Base-by-base conservation (phyloP, 441 rosid species). In the Mallotus japonicus region DNA sequence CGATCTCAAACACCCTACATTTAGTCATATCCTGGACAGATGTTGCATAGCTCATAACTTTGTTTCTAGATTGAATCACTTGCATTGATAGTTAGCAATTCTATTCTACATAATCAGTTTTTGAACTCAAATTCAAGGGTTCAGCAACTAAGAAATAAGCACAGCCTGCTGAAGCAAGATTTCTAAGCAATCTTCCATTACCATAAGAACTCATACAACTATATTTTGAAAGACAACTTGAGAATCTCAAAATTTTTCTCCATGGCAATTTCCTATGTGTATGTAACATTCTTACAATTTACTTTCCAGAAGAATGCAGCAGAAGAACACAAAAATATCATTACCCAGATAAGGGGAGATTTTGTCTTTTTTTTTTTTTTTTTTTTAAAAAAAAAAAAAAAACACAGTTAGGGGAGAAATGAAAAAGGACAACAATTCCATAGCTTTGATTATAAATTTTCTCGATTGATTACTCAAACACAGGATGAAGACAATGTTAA, bases 381-480 rank as follows among this genome's bases (percentile, higher is more conserved):
- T n/a, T n/a, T n/a, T n/a, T n/a, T n/a, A n/a, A n/a, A n/a, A n/a
- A n/a, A n/a, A n/a, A n/a, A n/a, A n/a, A n/a, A 24, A 24, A 28
- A 28, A 28, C 40, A 37, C 5, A 37, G 40, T 37, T 37, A 37
- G 40, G 8, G n/a, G 59, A 61, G 42, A 20, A 55, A 61, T 17
- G 19, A 28, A 19, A 54, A 69, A 51, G 65, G 51, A 56, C 17
- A 47, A 78, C 16, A 4, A 61, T 8, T 28, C 47, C 20, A 59
- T 34, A 20, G 17, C 53, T 19, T 64, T 61, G 62, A 63, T 66
- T 73, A 67, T 70, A 73, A 76, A 62, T 74, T 77, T 77, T 77
- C 66, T 76, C 73, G 61, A 79, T 73, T 73, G 80, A 69, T 78
- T 57, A 65, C 76, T 69, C 61, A 50, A 75, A 78, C 70, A 70